Conservation (phyloP, 495 filamentous ascomycete genomes). For the Aspergillus sparsus region DNA sequence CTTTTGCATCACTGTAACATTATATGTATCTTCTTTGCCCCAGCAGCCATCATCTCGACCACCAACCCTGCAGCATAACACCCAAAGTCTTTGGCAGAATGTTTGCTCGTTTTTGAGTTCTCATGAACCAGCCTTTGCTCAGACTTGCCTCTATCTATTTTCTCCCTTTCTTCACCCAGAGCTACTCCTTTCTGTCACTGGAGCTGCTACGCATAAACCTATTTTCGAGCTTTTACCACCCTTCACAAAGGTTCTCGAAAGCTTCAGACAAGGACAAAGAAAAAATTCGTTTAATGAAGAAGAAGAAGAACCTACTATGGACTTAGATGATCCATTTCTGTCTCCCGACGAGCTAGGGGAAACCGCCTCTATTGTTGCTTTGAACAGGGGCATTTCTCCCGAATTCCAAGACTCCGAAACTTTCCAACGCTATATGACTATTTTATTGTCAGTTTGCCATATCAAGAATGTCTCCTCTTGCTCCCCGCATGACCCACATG, state of each 20-base stretch:
- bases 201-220: constrained; percentile 22
- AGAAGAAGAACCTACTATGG: constrained; percentile 61
- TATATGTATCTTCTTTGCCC: constrained; percentile 42
- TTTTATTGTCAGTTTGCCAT: constrained; percentile 38
- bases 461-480: constrained; percentile 32
- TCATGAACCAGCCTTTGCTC: constrained; percentile 32
- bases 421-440: constrained; percentile 42
- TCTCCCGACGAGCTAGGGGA: constrained; percentile 44
- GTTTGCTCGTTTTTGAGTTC: constrained; percentile 38
- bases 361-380: constrained; percentile 29
- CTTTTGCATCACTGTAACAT: constrained; percentile 39
- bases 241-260: constrained; percentile 45
- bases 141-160: constrained; percentile 39
- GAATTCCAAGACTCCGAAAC: constrained; percentile 33
- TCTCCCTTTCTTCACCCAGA: constrained; percentile 34
- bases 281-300: constrained; percentile 22
- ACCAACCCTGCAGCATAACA: constrained; percentile 36
- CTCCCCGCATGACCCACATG: constrained; percentile 36
- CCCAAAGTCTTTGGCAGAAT: constrained; percentile 34
- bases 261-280: constrained; percentile 24
- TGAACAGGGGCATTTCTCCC: constrained; percentile 33
- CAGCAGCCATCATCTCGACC: constrained; percentile 28
- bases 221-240: constrained; percentile 33
- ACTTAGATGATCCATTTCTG: constrained; percentile 72
- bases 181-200: constrained; percentile 19